A percentile compares a stretch with the other conserved stretches of the same genome.
These are phyloP conservation scores for Favolaschia claudopus DNA, from an alignment of 768 basidiomycete genomes.

Conservation along the genomic window DNA sequence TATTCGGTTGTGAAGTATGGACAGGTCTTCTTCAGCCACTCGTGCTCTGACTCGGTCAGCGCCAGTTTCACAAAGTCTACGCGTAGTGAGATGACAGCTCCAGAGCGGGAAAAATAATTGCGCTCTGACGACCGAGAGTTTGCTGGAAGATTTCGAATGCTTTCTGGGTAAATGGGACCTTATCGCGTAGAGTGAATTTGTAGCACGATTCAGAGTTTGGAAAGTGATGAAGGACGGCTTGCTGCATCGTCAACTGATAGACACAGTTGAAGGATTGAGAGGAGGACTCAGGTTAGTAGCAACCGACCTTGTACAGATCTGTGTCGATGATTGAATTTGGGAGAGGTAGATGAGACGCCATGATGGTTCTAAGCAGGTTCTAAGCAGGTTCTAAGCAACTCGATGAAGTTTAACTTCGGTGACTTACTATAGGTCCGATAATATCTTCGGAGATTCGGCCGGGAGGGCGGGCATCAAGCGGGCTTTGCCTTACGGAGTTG, in stretches of 20 bases:
- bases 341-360: slow-evolving; percentile 44
- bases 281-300: neutral
- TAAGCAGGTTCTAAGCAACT: neutral
- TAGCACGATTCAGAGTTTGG: slow-evolving; percentile 76
- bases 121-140: slow-evolving; percentile 65
- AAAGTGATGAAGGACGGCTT: slow-evolving; percentile 83
- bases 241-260: slow-evolving; percentile 91
- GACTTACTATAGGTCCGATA: neutral
- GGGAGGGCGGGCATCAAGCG: no score
- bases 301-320: slow-evolving; percentile 87
- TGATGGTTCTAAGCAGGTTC: slow-evolving; percentile 31
- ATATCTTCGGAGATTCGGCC: no score
- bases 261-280: slow-evolving; percentile 7
- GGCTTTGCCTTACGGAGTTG: no score
- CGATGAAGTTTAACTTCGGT: neutral
- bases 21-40: slow-evolving; percentile 72
- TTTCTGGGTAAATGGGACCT: slow-evolving; percentile 68
- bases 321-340: slow-evolving; percentile 84
- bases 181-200: slow-evolving; percentile 82
- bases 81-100: neutral
- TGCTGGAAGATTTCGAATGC: slow-evolving; percentile 68
- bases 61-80: slow-evolving; percentile 74
- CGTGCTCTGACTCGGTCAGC: slow-evolving; percentile 66
- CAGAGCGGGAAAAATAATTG: slow-evolving; percentile 21
- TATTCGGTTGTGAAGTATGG: slow-evolving; percentile 79